Evolutionary conservation across 768 basidiomycete species (phyloP), one percentile per base, ranked within the genome.

Genomic region (Naganishia kalamii): DNA sequence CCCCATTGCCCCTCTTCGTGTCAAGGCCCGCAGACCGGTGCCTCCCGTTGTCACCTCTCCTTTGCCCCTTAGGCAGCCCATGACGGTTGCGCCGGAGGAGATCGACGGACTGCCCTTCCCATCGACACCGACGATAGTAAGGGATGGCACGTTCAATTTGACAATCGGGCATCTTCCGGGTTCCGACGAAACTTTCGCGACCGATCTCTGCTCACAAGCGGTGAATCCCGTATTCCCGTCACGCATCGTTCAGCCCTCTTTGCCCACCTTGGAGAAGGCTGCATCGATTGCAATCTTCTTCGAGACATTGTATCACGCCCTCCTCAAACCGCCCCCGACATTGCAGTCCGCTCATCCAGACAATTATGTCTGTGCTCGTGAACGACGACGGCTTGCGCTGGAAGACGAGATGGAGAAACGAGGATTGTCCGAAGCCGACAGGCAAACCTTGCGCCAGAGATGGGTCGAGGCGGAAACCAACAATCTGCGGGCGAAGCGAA

Each of bases 221-320:
- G 10, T 44, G 19, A 61, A 33, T 23, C 32, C 30, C 15, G 12
- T 43, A 61, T 29, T 43, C 17, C 25, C 47, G 60, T 13, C 64
- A 52, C 46, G 77, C 25, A 52, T 73, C 60, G 87, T 97, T 73
- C 85, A 83, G 15, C 92, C 94, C 41, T 93, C 92, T 61, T 82
- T 99, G 63, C 83, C 87, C 46, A 96, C 94, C 32, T 82, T 97
- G 74, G 93, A 99, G 79, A 92, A 89, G 77, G 90, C 92, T 57
- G 90, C 92, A 65, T 87, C 92, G 35, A 86, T 89, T 43, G 86
- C 89, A 75, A 90, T 97, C 80, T 96, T 86, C 83, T 96, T 98
- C 54, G 78, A 79, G 62, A 76, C 77, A 27, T 74, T 72, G 65
- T 79, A 79, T 62, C 75, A 77, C 62, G 71, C 73, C 32, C 63